Percentiles rank a stretch among this genome's conserved stretches.
Conservation (phyloP, 345 rosid species). For the Eucalyptus dawsonii region DNA sequence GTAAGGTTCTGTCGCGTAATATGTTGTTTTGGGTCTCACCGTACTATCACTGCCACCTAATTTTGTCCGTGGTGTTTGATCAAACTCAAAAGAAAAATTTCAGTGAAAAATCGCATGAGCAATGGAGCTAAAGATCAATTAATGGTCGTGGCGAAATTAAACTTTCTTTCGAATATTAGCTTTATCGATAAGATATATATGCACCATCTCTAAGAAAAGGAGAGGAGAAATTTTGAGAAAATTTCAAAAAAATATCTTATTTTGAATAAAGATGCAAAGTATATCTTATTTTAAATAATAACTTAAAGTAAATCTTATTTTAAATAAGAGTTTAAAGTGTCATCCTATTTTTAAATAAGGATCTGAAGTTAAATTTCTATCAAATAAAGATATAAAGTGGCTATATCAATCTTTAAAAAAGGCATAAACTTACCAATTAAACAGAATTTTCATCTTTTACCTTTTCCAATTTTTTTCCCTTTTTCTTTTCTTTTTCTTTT, state of each 20-base stretch:
- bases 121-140: background rate
- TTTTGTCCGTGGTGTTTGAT: background rate
- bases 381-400: accelerated
- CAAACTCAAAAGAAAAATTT: background rate
- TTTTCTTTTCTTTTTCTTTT: too few relatives aligned
- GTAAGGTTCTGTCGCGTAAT: background rate
- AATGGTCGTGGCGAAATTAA: background rate
- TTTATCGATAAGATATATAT: background rate
- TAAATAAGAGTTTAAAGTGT: accelerated
- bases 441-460: too few relatives aligned
- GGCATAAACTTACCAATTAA: accelerated
- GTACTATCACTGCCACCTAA: background rate
- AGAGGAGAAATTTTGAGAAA: too few relatives aligned
- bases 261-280: too few relatives aligned
- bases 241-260: too few relatives aligned
- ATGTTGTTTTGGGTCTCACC: background rate
- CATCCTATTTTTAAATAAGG: accelerated
- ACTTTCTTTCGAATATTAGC: background rate
- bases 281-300: too few relatives aligned
- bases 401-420: accelerated
- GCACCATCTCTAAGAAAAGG: background rate
- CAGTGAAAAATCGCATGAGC: background rate
- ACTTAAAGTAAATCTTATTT: accelerated
- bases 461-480: accelerated
- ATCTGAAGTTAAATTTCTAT: accelerated